phyloP scores from a whole-genome alignment of 106 monocot species.

The Acanthochlamys bracteata region DNA sequence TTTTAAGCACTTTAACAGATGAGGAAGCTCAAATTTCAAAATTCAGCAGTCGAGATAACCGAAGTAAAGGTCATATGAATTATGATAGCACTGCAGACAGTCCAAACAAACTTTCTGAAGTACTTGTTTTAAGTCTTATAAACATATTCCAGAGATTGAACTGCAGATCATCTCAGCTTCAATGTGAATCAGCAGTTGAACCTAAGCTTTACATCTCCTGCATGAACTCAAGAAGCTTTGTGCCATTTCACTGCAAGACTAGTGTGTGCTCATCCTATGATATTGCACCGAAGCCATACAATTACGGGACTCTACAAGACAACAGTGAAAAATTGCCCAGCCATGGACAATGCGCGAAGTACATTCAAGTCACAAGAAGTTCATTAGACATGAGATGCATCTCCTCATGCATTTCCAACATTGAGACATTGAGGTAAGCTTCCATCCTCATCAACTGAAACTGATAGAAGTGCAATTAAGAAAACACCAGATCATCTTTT shows the following conservation, averaged over 20 bases:
- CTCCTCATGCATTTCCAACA: slow-evolving; percentile 30
- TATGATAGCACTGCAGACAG: slow-evolving; percentile 15
- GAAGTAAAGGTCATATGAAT: neutral
- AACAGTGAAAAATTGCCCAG: slow-evolving; percentile 24
- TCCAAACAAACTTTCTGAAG: slow-evolving; percentile 76
- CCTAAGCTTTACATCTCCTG: slow-evolving; percentile 55
- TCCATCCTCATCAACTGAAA: neutral
- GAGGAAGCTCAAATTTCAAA: slow-evolving; percentile 25
- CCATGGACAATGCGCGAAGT: slow-evolving; percentile 36
- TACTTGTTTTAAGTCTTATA: slow-evolving; percentile 44
- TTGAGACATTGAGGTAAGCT: slow-evolving; percentile 56
- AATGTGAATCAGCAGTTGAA: slow-evolving; percentile 13
- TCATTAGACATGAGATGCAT: slow-evolving; percentile 50
- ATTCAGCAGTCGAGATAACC: slow-evolving; percentile 10
- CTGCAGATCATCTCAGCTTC: slow-evolving; percentile 10
- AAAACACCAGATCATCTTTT: too few relatives aligned
- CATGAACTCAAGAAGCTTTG: slow-evolving; percentile 51
- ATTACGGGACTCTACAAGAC: slow-evolving; percentile 25
- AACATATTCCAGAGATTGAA: slow-evolving; percentile 62
- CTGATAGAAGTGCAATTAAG: too few relatives aligned
- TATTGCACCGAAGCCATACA: slow-evolving; percentile 13
- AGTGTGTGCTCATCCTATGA: slow-evolving; percentile 23
- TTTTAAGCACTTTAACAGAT: slow-evolving; percentile 19
- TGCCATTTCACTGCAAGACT: slow-evolving; percentile 22
- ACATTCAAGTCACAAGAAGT: slow-evolving; percentile 40